phyloP scores from a whole-genome alignment of 2,329 filamentous ascomycete genomes.

The Fusarium dlaminii region DNA sequence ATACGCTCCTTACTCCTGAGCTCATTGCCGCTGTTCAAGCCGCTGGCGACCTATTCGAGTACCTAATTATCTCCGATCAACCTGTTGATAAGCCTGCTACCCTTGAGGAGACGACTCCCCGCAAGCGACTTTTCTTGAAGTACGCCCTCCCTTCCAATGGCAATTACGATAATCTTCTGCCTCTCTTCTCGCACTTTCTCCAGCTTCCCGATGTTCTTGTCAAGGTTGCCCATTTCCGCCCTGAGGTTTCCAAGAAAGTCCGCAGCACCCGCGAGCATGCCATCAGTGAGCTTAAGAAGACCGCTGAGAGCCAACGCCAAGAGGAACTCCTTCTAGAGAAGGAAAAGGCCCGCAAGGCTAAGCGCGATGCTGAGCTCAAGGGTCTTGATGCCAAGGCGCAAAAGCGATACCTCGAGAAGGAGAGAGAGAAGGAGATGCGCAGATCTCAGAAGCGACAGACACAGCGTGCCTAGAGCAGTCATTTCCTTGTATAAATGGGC shows the following conservation, averaged over 20 bases:
- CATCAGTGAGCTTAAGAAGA: slow-evolving; percentile 80
- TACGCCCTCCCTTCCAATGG: slow-evolving; percentile 73
- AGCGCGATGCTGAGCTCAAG: slow-evolving; percentile 85
- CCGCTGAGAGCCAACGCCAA: slow-evolving; percentile 81
- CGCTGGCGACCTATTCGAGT: slow-evolving; percentile 83
- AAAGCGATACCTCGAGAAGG: slow-evolving; percentile 85
- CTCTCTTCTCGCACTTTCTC: slow-evolving; percentile 83
- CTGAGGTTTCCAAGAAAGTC: slow-evolving; percentile 89
- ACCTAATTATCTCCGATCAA: slow-evolving; percentile 89
- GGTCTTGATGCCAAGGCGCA: slow-evolving; percentile 82
- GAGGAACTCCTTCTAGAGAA: slow-evolving; percentile 79
- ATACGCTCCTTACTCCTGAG: slow-evolving; percentile 86
- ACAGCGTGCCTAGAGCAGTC: slow-evolving; percentile 54
- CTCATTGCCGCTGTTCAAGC: slow-evolving; percentile 80
- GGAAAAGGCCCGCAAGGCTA: slow-evolving; percentile 84
- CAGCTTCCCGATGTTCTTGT: slow-evolving; percentile 86
- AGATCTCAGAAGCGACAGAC: slow-evolving; percentile 65
- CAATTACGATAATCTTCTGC: slow-evolving; percentile 72
- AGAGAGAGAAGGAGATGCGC: slow-evolving; percentile 77
- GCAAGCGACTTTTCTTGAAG: slow-evolving; percentile 87
- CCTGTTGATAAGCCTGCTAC: slow-evolving; percentile 86
- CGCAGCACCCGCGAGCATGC: slow-evolving; percentile 82
- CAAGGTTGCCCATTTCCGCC: slow-evolving; percentile 81
- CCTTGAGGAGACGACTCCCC: slow-evolving; percentile 82
- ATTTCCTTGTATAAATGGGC: neutral